Conservation (phyloP, 1,284 basidiomycete species). For the Paramarasmius palmivorus region DNA sequence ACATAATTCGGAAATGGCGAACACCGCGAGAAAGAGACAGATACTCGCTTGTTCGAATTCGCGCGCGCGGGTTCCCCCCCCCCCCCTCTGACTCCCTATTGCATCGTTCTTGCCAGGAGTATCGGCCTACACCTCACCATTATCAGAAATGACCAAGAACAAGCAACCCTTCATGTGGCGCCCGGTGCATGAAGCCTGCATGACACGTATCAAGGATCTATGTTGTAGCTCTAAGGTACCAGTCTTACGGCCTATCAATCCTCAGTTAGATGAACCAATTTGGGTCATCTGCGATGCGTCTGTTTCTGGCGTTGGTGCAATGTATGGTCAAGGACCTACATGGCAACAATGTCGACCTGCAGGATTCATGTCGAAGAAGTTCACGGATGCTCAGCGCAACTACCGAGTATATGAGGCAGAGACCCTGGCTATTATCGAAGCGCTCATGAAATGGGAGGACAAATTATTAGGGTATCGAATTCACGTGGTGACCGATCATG, state of each 20-base stretch:
- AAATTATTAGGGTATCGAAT: conserved; percentile 32
- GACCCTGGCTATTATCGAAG: conserved; percentile 36
- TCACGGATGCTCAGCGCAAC: too few species aligned
- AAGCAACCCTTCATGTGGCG: conserved; percentile 14
- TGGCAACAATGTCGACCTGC: too few species aligned
- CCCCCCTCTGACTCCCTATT: too few species aligned
- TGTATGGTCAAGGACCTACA: too few species aligned
- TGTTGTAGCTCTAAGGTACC: conserved; percentile 6
- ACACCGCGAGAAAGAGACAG: conserved; percentile 29
- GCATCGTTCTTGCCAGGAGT: conserved; percentile 40
- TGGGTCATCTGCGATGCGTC: conserved; percentile 2
- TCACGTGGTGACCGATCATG: conserved; percentile 38
- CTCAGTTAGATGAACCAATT: neutral
- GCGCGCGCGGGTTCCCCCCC: conserved; percentile 41
- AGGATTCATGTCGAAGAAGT: too few species aligned
- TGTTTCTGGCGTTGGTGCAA: too few species aligned
- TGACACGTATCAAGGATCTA: conserved; percentile 13
- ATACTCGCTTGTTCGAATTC: too few species aligned
- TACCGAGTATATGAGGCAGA: conserved; percentile 33
- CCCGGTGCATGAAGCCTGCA: conserved; percentile 11
- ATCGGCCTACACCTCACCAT: conserved; percentile 24
- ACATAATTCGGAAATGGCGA: conserved; percentile 28
- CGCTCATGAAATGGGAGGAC: conserved; percentile 37
- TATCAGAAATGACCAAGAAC: conserved; percentile 17
- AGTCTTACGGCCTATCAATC: conserved; percentile 11